These are phyloP conservation scores for Suillus decipiens DNA, from an alignment of 768 basidiomycete species.

Conservation along the genomic window DNA sequence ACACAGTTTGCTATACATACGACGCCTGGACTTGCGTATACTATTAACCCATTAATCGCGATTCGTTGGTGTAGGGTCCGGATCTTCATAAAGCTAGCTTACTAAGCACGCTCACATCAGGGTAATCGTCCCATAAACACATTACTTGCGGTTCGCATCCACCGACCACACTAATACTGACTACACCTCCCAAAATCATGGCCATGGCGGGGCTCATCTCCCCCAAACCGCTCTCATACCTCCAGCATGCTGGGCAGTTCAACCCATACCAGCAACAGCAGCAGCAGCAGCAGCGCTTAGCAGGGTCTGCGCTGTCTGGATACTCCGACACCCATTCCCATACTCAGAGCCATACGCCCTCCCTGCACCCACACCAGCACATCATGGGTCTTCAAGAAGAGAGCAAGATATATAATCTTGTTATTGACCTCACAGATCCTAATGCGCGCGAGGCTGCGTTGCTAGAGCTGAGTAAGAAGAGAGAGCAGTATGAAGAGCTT, in stretches of 20 bases:
- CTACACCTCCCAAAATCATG: conserved; percentile 8
- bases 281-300: conserved; percentile 26
- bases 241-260: conserved; percentile 62
- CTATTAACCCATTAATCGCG: conserved; percentile 1
- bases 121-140: not conserved
- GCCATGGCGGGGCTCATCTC: conserved; percentile 64
- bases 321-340: conserved; percentile 47
- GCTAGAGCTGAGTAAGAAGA: conserved; percentile 96
- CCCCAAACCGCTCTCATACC: conserved; percentile 61
- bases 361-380: conserved; percentile 56
- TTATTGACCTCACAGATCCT: conserved; percentile 84
- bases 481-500: conserved; percentile 98
- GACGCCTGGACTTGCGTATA: conserved; percentile 5
- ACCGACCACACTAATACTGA: not conserved
- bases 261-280: conserved; percentile 60
- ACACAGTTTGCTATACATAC: conserved; percentile 4
- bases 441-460: conserved; percentile 86
- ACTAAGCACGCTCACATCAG: conserved; percentile 2
- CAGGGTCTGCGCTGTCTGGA: conserved; percentile 30
- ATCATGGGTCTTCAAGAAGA: conserved; percentile 62
- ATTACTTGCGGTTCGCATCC: not conserved
- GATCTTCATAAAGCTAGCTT: not conserved
- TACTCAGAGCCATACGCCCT: conserved; percentile 41
- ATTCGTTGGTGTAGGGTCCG: not conserved
- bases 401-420: conserved; percentile 86